Conservation (phyloP, 1,139 yeast genomes). For the Suhomyces chickasaworum region DNA sequence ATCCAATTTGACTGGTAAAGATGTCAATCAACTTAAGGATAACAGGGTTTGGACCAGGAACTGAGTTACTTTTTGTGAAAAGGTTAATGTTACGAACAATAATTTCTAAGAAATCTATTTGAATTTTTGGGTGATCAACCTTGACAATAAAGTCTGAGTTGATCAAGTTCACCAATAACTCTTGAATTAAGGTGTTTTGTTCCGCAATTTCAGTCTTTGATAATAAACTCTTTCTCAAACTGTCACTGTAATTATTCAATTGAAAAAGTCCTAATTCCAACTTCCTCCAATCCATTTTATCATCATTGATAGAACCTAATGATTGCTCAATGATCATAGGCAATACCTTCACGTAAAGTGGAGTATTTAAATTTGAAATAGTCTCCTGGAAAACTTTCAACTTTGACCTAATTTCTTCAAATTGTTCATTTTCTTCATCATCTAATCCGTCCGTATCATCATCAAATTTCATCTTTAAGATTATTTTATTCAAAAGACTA, state of each 20-base stretch:
- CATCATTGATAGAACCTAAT: conserved; percentile 37
- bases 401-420: conserved; percentile 72
- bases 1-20: conserved; percentile 78
- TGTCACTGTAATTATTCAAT: conserved; percentile 75
- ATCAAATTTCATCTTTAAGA: conserved; percentile 79
- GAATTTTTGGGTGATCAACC: conserved; percentile 75
- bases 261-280: conserved; percentile 87
- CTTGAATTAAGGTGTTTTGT: conserved; percentile 58
- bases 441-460: conserved; percentile 63
- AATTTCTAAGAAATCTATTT: conserved; percentile 78
- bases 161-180: conserved; percentile 65
- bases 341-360: conserved; percentile 69
- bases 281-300: conserved; percentile 64
- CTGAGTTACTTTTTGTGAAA: conserved; percentile 44
- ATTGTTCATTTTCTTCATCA: conserved; percentile 72
- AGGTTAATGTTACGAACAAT: conserved; percentile 77
- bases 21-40: conserved; percentile 68
- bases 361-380: conserved; percentile 74
- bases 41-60: conserved; percentile 30
- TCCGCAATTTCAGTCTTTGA: conserved; percentile 60
- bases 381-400: conserved; percentile 83
- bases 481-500: conserved; percentile 65
- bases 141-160: conserved; percentile 53
- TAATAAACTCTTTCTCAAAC: conserved; percentile 68
- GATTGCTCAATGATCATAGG: conserved; percentile 67